A percentile compares a stretch with the other conserved stretches of the same genome.
These are phyloP conservation scores for Trichophyton schoenleinii DNA, from an alignment of 2,329 filamentous ascomycete genomes.

Conservation along the genomic window DNA sequence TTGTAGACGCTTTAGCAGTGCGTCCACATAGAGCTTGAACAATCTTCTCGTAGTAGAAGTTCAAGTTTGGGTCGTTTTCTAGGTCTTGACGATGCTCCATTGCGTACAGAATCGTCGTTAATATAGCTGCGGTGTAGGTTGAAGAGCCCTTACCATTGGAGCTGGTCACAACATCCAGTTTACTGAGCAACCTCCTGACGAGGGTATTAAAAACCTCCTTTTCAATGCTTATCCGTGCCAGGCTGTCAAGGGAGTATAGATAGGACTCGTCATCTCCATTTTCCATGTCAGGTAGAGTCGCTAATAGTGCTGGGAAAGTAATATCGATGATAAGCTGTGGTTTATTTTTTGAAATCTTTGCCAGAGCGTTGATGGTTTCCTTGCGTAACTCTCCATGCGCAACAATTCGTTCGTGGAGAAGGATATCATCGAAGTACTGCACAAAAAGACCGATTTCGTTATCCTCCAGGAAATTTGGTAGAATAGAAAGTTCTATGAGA, in stretches of 20 bases:
- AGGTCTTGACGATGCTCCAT: slow-evolving; percentile 40
- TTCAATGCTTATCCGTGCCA: slow-evolving; percentile 52
- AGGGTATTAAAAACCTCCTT: slow-evolving; percentile 52
- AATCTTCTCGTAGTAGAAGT: slow-evolving; percentile 40
- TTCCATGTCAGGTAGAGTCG: slow-evolving; percentile 48
- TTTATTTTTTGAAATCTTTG: slow-evolving; percentile 50
- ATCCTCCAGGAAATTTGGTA: slow-evolving; percentile 38
- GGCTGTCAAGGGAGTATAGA: slow-evolving; percentile 46
- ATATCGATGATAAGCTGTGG: slow-evolving; percentile 51
- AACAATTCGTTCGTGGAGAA: slow-evolving; percentile 46
- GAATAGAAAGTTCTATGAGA: slow-evolving; percentile 34
- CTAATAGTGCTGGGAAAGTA: slow-evolving; percentile 54
- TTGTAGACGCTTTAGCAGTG: slow-evolving; percentile 26
- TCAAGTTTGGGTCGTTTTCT: slow-evolving; percentile 31
- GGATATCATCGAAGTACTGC: slow-evolving; percentile 48
- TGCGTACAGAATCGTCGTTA: slow-evolving; percentile 50
- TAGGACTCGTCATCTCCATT: slow-evolving; percentile 37
- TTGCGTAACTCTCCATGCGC: slow-evolving; percentile 44
- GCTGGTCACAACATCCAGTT: slow-evolving; percentile 42
- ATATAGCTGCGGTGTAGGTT: slow-evolving; percentile 46
- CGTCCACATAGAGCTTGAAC: slow-evolving; percentile 33
- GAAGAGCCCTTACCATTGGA: slow-evolving; percentile 35
- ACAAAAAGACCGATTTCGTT: slow-evolving; percentile 42
- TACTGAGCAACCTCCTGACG: slow-evolving; percentile 50
- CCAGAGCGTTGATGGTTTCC: slow-evolving; percentile 46